phyloP scores from a whole-genome alignment of 1,284 basidiomycete species.

The Cryptococcus sp. region DNA sequence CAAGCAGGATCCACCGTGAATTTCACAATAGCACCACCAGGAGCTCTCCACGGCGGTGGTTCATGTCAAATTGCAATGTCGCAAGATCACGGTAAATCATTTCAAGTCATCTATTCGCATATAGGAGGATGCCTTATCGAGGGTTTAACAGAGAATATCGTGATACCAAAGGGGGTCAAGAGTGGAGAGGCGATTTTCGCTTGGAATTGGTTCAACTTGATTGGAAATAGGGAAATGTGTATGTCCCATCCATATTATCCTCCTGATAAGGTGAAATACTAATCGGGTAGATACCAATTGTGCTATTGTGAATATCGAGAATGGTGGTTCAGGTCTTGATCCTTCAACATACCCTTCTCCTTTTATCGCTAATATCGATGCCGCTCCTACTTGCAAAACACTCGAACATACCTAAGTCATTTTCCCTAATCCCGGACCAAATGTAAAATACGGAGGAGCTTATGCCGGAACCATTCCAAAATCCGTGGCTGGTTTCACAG shows the following conservation, averaged over 20 bases:
- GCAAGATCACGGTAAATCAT: constrained; percentile 47
- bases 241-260: constrained; percentile 2
- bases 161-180: constrained; percentile 42
- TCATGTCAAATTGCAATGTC: constrained; percentile 47
- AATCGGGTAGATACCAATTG: constrained; percentile 44
- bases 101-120: constrained; percentile 44
- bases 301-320: constrained; percentile 43
- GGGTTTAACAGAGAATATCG: constrained; percentile 27
- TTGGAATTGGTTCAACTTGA: constrained; percentile 50
- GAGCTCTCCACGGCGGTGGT: constrained; percentile 45
- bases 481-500: constrained; percentile 1
- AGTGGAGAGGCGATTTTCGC: constrained; percentile 46
- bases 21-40: constrained; percentile 34
- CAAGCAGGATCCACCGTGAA: constrained; percentile 28
- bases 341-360: constrained; percentile 29
- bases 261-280: neutral
- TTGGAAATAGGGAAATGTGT: constrained; percentile 45
- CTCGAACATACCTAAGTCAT: constrained; percentile 29
- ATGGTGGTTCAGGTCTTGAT: constrained; percentile 29
- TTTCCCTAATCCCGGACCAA: constrained; percentile 38
- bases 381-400: constrained; percentile 37
- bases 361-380: constrained; percentile 47
- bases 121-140: constrained; percentile 46
- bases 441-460: constrained; percentile 28
- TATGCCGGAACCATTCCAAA: constrained; percentile 8